These are phyloP conservation scores for Neolecta irregularis DNA, from an alignment of 1,139 yeast species.

Conservation along the genomic window DNA sequence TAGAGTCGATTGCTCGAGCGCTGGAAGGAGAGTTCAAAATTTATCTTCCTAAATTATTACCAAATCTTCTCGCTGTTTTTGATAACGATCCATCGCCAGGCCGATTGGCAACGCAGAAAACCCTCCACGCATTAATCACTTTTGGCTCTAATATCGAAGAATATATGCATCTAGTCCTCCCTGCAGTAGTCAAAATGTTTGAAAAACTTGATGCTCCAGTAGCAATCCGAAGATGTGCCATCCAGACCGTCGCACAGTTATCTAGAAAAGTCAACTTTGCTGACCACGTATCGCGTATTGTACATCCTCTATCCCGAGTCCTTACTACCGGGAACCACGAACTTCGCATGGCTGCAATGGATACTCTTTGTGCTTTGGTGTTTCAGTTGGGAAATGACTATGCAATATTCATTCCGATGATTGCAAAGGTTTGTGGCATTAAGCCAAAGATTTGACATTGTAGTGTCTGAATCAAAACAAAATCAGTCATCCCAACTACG, in stretches of 20 bases:
- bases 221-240: slow-evolving; percentile 50
- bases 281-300: slow-evolving; percentile 81
- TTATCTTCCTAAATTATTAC: slow-evolving; percentile 63
- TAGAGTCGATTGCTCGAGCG: slow-evolving; percentile 74
- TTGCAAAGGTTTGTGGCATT: slow-evolving; percentile 38
- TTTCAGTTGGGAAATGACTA: slow-evolving; percentile 75
- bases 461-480: slow-evolving; percentile 37
- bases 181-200: slow-evolving; percentile 66
- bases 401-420: slow-evolving; percentile 73
- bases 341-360: slow-evolving; percentile 48
- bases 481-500: slow-evolving; percentile 61
- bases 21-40: slow-evolving; percentile 84
- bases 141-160: slow-evolving; percentile 85
- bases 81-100: slow-evolving; percentile 60
- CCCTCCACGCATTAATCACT: slow-evolving; percentile 70
- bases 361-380: slow-evolving; percentile 62
- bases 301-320: slow-evolving; percentile 72
- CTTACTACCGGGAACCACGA: slow-evolving; percentile 43
- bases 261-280: slow-evolving; percentile 58
- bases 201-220: slow-evolving; percentile 44
- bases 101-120: slow-evolving; percentile 50
- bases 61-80: slow-evolving; percentile 58
- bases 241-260: slow-evolving; percentile 70
- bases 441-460: neutral
- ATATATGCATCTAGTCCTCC: slow-evolving; percentile 69